Conservation (phyloP, 2,329 filamentous ascomycete genomes). For the Helotiales sp. region DNA sequence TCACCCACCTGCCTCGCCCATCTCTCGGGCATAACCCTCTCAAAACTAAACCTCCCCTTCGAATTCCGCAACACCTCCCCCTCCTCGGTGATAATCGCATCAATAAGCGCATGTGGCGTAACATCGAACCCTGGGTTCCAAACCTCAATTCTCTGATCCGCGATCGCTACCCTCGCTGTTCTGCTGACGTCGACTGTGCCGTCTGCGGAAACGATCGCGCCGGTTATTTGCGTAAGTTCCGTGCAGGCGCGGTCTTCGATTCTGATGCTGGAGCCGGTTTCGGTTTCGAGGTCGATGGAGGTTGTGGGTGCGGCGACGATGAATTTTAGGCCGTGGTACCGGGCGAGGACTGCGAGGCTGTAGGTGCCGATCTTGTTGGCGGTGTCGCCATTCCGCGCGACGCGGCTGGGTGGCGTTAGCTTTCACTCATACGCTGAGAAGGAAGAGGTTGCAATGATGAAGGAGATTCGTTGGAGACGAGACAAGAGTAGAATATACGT, state of each 20-base stretch:
- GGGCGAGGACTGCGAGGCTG: conserved; percentile 85
- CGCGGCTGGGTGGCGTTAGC: background rate
- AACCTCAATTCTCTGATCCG: conserved; percentile 75
- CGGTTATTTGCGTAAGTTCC: conserved; percentile 85
- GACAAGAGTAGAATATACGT: background rate
- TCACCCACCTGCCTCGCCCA: conserved; percentile 46
- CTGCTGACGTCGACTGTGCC: conserved; percentile 66
- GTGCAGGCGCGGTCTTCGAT: conserved; percentile 85
- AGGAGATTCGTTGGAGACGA: background rate
- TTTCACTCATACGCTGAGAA: background rate
- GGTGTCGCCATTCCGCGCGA: conserved; percentile 78
- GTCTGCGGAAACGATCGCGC: conserved; percentile 69
- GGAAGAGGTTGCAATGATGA: background rate
- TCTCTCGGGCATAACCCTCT: conserved; percentile 59
- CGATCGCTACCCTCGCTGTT: conserved; percentile 78
- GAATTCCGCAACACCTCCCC: conserved; percentile 80
- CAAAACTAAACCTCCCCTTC: conserved; percentile 72
- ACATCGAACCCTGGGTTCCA: conserved; percentile 99
- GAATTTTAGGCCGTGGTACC: conserved; percentile 88
- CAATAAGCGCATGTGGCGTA: conserved; percentile 85
- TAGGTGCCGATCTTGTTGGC: conserved; percentile 99
- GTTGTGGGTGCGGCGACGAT: conserved; percentile 94
- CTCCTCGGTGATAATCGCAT: conserved; percentile 91
- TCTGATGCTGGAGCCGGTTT: conserved; percentile 77
- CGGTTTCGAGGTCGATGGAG: conserved; percentile 85